Evolutionary conservation across 2,329 filamentous ascomycete species (phyloP).

Genomic region (Phialemonium atrogriseum): DNA sequence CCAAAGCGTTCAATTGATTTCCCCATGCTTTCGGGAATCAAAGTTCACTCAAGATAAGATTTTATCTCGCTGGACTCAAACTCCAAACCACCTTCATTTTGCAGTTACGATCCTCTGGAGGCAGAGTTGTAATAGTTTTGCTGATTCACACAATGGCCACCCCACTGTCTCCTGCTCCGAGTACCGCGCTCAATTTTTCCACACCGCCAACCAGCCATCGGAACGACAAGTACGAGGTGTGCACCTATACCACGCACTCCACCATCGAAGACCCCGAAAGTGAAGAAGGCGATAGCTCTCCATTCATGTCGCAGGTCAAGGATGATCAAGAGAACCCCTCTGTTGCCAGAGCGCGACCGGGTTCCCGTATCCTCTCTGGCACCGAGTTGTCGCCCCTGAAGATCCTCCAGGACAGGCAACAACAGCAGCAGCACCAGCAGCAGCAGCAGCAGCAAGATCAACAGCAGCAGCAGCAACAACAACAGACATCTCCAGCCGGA

Average conservation of each 20-base stretch:
- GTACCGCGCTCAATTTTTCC: conserved; percentile 28
- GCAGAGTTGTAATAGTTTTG: too few species aligned
- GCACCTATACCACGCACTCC: conserved; percentile 16
- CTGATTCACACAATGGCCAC: conserved; percentile 31
- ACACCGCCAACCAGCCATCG: conserved; percentile 20
- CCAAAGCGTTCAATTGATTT: too few species aligned
- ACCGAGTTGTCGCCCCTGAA: conserved; percentile 50
- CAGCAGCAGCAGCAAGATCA: conserved; percentile 7
- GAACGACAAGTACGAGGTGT: conserved; percentile 26
- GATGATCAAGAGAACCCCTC: conserved; percentile 24
- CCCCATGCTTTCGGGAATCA: too few species aligned
- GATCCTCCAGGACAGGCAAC: too few species aligned
- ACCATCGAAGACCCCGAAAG: conserved; percentile 11
- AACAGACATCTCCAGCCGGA: conserved; percentile 13
- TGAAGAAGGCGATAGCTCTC: conserved; percentile 18
- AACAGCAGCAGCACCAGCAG: conserved; percentile 19
- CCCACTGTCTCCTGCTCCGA: conserved; percentile 30
- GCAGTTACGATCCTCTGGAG: too few species aligned
- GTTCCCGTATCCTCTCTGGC: conserved; percentile 49
- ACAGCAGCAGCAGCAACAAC: neutral
- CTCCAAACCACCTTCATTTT: too few species aligned
- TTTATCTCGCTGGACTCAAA: too few species aligned
- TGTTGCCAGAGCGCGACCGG: conserved; percentile 35
- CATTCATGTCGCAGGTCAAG: conserved; percentile 21
- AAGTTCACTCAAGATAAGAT: too few species aligned